Conservation (phyloP, 352 stramenopile species). For the Pilasporangium apinafurcum region DNA sequence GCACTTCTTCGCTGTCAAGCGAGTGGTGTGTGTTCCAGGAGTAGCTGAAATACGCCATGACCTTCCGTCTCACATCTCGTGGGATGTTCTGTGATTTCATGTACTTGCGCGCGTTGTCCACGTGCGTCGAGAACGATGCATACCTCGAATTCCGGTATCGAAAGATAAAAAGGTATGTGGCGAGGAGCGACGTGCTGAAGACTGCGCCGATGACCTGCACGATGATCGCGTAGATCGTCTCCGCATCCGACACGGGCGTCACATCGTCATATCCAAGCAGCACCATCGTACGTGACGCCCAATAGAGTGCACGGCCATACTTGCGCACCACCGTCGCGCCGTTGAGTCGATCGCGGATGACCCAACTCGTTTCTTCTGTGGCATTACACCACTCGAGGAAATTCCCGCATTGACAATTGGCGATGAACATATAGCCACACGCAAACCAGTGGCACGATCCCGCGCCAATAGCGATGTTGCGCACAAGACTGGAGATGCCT, state of each 20-base stretch:
- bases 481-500: conserved; percentile 39
- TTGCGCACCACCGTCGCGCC: conserved; percentile 32
- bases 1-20: conserved; percentile 48
- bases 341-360: conserved; percentile 40
- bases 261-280: conserved; percentile 62
- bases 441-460: conserved; percentile 47
- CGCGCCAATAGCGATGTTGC: conserved; percentile 25
- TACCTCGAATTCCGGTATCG: conserved; percentile 46
- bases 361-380: conserved; percentile 48
- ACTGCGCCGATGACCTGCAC: conserved; percentile 43
- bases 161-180: conserved; percentile 72
- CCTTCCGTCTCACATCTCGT: conserved; percentile 30
- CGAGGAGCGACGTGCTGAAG: conserved; percentile 49
- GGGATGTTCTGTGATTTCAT: conserved; percentile 69
- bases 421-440: conserved; percentile 68
- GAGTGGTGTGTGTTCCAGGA: conserved; percentile 54
- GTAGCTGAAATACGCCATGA: conserved; percentile 64
- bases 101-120: conserved; percentile 65
- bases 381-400: conserved; percentile 36
- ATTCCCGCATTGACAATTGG: conserved; percentile 46
- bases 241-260: conserved; percentile 39
- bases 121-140: conserved; percentile 41
- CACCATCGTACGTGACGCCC: conserved; percentile 49
- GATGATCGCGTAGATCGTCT: conserved; percentile 46
- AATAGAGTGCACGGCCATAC: conserved; percentile 56